Evolutionary conservation across 192 early-diverging fungal species (phyloP).

Genomic region (Ambispora gerdemannii): DNA sequence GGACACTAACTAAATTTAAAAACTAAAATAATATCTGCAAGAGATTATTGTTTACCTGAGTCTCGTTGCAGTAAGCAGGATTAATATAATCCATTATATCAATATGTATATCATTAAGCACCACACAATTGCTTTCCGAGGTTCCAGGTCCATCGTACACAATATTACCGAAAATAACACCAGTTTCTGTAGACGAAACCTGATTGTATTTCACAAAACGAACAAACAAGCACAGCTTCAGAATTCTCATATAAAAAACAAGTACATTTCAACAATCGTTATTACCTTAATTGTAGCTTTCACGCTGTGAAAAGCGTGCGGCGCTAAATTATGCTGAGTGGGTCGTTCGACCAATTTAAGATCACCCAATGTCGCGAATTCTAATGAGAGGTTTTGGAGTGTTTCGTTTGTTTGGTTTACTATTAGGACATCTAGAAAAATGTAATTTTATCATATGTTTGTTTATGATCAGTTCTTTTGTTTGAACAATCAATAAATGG

Average conservation of each 20-base stretch:
- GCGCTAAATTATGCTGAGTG: constrained; percentile 78
- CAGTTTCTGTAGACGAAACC: constrained; percentile 96
- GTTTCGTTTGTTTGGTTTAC: constrained; percentile 96
- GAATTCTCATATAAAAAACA: background rate
- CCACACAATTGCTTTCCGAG: constrained; percentile 87
- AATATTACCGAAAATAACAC: constrained; percentile 98
- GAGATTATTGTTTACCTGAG: constrained; percentile 49
- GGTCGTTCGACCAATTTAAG: constrained; percentile 96
- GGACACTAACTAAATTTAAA: constrained; percentile 37
- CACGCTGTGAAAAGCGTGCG: constrained; percentile 90
- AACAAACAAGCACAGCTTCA: too few species aligned
- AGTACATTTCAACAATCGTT: background rate
- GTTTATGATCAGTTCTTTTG: too few species aligned
- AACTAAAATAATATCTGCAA: too few species aligned
- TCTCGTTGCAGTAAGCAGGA: constrained; percentile 84
- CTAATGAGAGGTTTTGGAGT: constrained; percentile 94
- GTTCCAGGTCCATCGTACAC: constrained; percentile 95
- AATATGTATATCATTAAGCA: constrained; percentile 96
- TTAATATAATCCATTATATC: constrained; percentile 99
- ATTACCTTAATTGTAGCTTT: constrained; percentile 97
- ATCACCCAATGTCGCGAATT: constrained; percentile 98
- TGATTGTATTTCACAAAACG: background rate
- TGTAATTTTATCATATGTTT: too few species aligned
- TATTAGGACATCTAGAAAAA: constrained; percentile 80
- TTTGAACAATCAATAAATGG: too few species aligned